A percentile compares a stretch with the other conserved stretches of the same genome.
Evolutionary conservation across 2,329 filamentous ascomycete genomes (phyloP).

Genomic region (Oidium heveae): DNA sequence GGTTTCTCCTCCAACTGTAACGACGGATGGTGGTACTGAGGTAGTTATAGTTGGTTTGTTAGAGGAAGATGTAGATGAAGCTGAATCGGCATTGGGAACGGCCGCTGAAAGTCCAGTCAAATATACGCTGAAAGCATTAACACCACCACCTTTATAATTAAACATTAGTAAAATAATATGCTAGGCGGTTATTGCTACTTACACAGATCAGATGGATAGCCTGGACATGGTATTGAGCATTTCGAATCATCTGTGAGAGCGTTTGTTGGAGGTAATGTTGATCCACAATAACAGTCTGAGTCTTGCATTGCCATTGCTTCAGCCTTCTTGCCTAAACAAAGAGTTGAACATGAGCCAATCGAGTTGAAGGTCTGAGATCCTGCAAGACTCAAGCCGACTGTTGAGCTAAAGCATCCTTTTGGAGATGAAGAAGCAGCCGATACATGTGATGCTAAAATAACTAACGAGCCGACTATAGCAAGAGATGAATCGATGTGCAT

Average conservation of each 20-base stretch:
- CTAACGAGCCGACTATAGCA: too few species aligned
- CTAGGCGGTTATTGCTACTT: constrained; percentile 1
- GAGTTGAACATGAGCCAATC: constrained; percentile 8
- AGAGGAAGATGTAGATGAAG: background rate
- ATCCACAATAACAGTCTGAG: constrained; percentile 12
- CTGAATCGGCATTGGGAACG: constrained; percentile 4
- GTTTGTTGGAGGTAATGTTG: constrained; percentile 7
- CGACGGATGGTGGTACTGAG: constrained; percentile 8
- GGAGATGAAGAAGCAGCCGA: background rate
- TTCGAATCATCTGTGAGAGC: constrained; percentile 5
- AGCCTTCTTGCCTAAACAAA: constrained; percentile 6
- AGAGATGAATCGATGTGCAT: too few species aligned
- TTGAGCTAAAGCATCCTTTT: constrained; percentile 11
- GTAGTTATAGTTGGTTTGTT: constrained; percentile 5
- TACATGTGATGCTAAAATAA: background rate
- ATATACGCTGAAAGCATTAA: constrained; percentile 8
- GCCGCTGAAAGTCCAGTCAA: constrained; percentile 6
- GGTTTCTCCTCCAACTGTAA: constrained; percentile 11
- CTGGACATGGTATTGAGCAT: constrained; percentile 10
- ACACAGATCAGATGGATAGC: constrained; percentile 11
- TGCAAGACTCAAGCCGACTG: constrained; percentile 8
- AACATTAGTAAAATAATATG: constrained; percentile 3
- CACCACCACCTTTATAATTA: constrained; percentile 9
- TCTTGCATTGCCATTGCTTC: constrained; percentile 9
- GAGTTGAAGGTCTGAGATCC: constrained; percentile 10